Evolutionary conservation across 2,329 filamentous ascomycete species (phyloP).

Genomic region (Rhinocladiella similis): DNA sequence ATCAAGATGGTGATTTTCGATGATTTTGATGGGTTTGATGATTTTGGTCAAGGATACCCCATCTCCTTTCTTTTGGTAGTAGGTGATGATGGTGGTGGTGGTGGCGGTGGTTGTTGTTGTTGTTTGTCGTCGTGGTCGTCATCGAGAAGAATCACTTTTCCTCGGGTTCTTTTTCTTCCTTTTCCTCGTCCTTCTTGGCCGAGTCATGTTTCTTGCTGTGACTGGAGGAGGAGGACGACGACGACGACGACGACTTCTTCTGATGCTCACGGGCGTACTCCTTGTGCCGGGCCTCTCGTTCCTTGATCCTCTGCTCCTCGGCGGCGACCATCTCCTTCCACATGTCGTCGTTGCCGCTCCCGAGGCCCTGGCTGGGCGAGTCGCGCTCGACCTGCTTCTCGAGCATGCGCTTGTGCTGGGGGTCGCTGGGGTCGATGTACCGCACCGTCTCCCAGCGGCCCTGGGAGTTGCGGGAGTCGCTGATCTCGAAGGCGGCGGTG

Average conservation of each 20-base stretch:
- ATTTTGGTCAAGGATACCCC: no score
- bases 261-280: constrained; percentile 23
- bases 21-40: no score
- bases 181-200: constrained; percentile 17
- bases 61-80: no score
- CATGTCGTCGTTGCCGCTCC: constrained; percentile 57
- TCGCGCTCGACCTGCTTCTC: constrained; percentile 68
- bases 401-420: constrained; percentile 76
- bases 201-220: constrained; percentile 25
- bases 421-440: constrained; percentile 77
- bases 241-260: constrained; percentile 17
- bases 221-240: no score
- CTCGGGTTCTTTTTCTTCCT: constrained; percentile 1
- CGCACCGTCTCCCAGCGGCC: constrained; percentile 68
- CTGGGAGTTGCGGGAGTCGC: constrained; percentile 74
- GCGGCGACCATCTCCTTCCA: constrained; percentile 67
- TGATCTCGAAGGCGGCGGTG: constrained; percentile 77
- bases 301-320: constrained; percentile 47
- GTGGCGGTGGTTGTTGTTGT: no score
- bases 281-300: constrained; percentile 38
- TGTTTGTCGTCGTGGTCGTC: no score
- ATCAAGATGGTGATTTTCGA: no score
- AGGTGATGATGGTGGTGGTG: no score
- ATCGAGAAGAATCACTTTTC: no score
- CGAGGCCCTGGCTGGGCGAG: constrained; percentile 10